Evolutionary conservation across 371 early-diverging fungal genomes (phyloP).

Genomic region (Mucor indicus): DNA sequence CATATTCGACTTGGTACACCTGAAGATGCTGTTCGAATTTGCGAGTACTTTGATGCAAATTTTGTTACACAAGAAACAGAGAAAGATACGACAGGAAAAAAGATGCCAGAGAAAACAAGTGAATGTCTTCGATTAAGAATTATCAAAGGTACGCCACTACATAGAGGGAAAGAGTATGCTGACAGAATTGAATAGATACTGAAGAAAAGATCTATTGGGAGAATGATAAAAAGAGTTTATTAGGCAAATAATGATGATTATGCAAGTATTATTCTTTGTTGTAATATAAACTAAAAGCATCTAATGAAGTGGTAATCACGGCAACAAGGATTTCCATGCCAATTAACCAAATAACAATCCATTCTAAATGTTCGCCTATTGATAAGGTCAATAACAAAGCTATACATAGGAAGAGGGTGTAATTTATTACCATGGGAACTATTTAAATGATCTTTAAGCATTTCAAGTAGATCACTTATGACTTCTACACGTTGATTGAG

Average conservation of each 20-base stretch:
- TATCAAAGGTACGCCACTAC: constrained; percentile 6
- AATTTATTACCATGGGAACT: constrained; percentile 48
- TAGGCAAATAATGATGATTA: not conserved
- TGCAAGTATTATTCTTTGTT: constrained; percentile 21
- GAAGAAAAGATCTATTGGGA: constrained; percentile 31
- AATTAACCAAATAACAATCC: constrained; percentile 83
- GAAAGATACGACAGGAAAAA: constrained; percentile 24
- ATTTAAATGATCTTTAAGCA: constrained; percentile 81
- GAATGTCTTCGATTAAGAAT: constrained; percentile 9
- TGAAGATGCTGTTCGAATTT: constrained; percentile 24
- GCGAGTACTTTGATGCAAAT: constrained; percentile 20
- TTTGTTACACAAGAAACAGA: constrained; percentile 16
- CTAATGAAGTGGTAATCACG: constrained; percentile 74
- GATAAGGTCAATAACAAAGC: too few relatives aligned
- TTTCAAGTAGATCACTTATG: constrained; percentile 79
- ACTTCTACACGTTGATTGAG: constrained; percentile 61
- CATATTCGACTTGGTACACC: constrained; percentile 28
- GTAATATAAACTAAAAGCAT: constrained; percentile 69
- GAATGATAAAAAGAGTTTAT: constrained; percentile 9
- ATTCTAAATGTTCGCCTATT: constrained; percentile 72
- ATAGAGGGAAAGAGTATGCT: too few relatives aligned
- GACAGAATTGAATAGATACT: constrained; percentile 14
- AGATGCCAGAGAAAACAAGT: not conserved
- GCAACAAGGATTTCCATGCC: constrained; percentile 80
- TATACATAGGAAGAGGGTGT: too few relatives aligned